A percentile compares a stretch with the other conserved stretches of the same genome.
phyloP scores from a whole-genome alignment of 805 yeast genomes.

The Saturnispora bothae region DNA sequence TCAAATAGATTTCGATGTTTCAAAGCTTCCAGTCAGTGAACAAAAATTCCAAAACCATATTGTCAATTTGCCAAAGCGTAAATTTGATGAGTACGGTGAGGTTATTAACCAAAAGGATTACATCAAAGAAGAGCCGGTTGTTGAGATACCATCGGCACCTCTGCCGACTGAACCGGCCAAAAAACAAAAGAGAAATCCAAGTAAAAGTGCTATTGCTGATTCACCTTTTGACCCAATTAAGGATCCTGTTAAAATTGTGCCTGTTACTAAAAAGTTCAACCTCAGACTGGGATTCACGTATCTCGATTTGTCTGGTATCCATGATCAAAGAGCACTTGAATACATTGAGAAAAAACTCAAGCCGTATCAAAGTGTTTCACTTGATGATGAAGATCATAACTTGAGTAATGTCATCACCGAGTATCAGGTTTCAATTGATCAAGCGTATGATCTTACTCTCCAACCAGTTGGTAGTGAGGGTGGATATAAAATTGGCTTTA shows the following conservation, averaged over 20 bases:
- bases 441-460: constrained; percentile 1
- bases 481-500: constrained; percentile 8
- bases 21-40: constrained; percentile 37
- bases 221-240: constrained; percentile 6
- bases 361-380: constrained; percentile 6
- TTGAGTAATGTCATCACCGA: constrained; percentile 5
- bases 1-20: constrained; percentile 48
- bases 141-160: neutral
- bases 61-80: constrained; percentile 39
- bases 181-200: neutral
- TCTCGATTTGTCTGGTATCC: constrained; percentile 8
- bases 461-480: constrained; percentile 4
- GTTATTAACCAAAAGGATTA: constrained; percentile 58
- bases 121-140: constrained; percentile 19
- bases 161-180: neutral
- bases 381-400: neutral
- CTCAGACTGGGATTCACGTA: constrained; percentile 6
- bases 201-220: neutral
- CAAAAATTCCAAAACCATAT: constrained; percentile 66
- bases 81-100: constrained; percentile 83
- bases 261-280: constrained; percentile 4
- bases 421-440: constrained; percentile 3
- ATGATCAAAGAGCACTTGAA: constrained; percentile 9
- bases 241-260: constrained; percentile 6
- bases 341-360: constrained; percentile 5